A percentile compares a stretch with the other conserved stretches of the same genome.
phyloP scores from a whole-genome alignment of 345 rosid genomes.

The Microcos paniculata region DNA sequence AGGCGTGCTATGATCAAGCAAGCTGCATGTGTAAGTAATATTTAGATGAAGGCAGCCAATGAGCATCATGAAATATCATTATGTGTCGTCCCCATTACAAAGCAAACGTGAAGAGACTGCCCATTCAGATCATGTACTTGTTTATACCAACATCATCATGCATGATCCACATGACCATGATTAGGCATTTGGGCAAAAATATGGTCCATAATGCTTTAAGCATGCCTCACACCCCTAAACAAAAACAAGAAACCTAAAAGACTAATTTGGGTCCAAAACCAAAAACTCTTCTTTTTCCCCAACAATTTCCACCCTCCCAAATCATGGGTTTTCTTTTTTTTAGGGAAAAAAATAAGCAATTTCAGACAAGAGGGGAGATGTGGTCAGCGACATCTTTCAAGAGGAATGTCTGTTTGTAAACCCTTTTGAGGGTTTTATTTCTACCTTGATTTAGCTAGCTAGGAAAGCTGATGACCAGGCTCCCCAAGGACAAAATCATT shows the following conservation, averaged over 20 bases:
- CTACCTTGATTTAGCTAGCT: constrained; percentile 1
- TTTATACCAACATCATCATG: constrained; percentile 36
- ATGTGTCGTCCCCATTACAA: constrained; percentile 24
- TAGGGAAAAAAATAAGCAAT: background rate
- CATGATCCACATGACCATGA: constrained; percentile 10
- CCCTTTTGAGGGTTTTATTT: constrained; percentile 15
- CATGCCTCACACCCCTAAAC: constrained; percentile 25
- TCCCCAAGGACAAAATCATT: constrained; percentile 50
- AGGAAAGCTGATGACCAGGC: constrained; percentile 35
- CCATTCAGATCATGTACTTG: constrained; percentile 28
- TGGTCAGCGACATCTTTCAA: constrained; percentile 27
- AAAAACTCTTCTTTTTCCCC: constrained; percentile 5
- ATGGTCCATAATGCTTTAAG: constrained; percentile 32
- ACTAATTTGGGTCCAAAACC: background rate
- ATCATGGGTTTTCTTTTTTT: constrained; percentile 10
- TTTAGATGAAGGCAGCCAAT: constrained; percentile 9
- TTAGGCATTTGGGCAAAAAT: background rate
- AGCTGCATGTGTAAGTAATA: constrained; percentile 26
- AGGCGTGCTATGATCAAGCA: constrained; percentile 9
- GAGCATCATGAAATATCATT: constrained; percentile 21
- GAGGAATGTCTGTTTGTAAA: constrained; percentile 18
- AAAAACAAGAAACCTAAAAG: background rate
- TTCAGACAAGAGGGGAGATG: background rate
- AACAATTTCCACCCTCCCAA: constrained; percentile 16
- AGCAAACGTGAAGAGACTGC: constrained; percentile 18